Evolutionary conservation across 1,284 basidiomycete genomes (phyloP).

Genomic region (Taiwanofungus camphoratus): DNA sequence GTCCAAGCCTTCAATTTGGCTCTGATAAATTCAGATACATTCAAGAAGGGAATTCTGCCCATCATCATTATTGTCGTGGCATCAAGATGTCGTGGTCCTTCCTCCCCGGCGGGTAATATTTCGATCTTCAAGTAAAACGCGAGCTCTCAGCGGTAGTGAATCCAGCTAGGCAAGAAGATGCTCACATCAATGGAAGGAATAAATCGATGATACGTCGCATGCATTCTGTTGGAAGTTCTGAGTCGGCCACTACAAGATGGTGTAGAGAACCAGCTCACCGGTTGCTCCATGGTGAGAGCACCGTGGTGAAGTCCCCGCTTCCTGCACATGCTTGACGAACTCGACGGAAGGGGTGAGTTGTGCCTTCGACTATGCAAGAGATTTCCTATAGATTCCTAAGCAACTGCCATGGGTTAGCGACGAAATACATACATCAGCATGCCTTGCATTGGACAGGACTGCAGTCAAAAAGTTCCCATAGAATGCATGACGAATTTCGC

Average conservation of each 20-base stretch:
- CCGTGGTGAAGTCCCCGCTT: constrained; percentile 36
- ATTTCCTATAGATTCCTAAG: constrained; percentile 38
- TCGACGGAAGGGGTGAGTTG: constrained; percentile 45
- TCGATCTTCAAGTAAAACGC: too few species aligned
- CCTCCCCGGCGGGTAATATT: constrained; percentile 73
- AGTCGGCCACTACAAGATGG: constrained; percentile 3
- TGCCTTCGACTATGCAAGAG: constrained; percentile 49
- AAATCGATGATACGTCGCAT: constrained; percentile 32
- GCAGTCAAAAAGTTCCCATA: constrained; percentile 59
- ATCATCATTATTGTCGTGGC: constrained; percentile 56
- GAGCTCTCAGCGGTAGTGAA: too few species aligned
- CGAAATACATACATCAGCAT: constrained; percentile 45
- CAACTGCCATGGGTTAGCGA: not conserved
- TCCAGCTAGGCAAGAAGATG: not conserved
- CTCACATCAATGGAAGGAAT: constrained; percentile 34
- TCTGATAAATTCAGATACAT: constrained; percentile 72
- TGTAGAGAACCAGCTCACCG: constrained; percentile 29
- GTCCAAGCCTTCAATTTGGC: constrained; percentile 75
- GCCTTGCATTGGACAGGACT: constrained; percentile 46
- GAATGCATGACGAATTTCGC: constrained; percentile 60
- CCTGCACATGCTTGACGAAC: constrained; percentile 47
- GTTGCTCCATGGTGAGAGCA: constrained; percentile 49
- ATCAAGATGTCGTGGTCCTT: constrained; percentile 69
- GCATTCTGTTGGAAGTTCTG: constrained; percentile 25
- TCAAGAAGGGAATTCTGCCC: constrained; percentile 67